Evolutionary conservation across 768 basidiomycete species (phyloP), one percentile per base, ranked within the genome.

Genomic region (Kondoa subrosea): DNA sequence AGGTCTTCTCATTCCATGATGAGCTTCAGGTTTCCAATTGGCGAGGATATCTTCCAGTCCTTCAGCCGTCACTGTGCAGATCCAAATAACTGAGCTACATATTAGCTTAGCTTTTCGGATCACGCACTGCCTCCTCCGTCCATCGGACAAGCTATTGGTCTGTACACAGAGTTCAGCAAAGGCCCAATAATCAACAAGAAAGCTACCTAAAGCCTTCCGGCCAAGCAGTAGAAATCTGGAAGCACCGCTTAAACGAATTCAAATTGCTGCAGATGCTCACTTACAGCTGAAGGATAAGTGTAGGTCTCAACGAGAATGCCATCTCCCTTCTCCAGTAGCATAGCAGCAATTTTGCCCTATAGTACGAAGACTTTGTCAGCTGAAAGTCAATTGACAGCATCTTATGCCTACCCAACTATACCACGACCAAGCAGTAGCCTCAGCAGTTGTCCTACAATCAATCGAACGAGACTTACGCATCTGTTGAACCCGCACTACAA

Each of bases 241-340:
- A 50, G 21, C 21, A 50, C 40, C 8, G 21, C 40, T 50, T 8
- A 50, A 21, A 50, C 40, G 12, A 50, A 50, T 8, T 50, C n/a
- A 50, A 8, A 50, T 50, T 8, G 12, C 21, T 50, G 40, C 21
- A 50, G 8, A 50, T 8, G 40, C 8, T 50, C 12, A 50, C 40
- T 73, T 0, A 81, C 66, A 0, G 84, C 83, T 3, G 81, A 83
- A 1, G 88, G 85, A 74, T 89, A 92, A 0, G 86, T 83, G 85
- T 85, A 91, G 74, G 88, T 88, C 68, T 81, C 79, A 17, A 78
- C 76, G n/a, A 80, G 67, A 16, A 80, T 71, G 2, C 76, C 74
- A 69, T 80, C 80, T 4, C 85, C 85, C 1, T 82, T 82, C 72
- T 89, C 85, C 75, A 83, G 83, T 12, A 92, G 77, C 25, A 85